These are phyloP conservation scores for Capniomyces stellatus DNA, from an alignment of 371 early-diverging fungal species.

Conservation along the genomic window DNA sequence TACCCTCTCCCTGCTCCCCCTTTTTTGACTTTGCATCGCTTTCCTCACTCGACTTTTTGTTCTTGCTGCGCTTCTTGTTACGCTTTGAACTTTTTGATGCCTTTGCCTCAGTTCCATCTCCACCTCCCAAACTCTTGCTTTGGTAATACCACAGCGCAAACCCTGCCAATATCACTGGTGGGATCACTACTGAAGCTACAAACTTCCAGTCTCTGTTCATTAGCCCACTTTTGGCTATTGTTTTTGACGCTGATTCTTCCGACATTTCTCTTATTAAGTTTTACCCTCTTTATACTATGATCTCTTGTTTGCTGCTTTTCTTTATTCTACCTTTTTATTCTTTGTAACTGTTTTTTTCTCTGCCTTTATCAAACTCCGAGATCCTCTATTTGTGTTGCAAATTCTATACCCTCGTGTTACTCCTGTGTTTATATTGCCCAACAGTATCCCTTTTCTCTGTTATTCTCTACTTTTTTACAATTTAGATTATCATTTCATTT, in stretches of 20 bases:
- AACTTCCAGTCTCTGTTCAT: constrained; percentile 38
- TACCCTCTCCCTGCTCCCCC: neutral
- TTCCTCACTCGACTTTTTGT: constrained; percentile 4
- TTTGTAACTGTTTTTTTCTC: no score
- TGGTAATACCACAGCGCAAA: constrained; percentile 47
- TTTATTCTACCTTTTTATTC: no score
- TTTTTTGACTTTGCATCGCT: neutral
- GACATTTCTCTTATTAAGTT: no score
- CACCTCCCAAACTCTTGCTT: constrained; percentile 10
- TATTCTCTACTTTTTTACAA: no score
- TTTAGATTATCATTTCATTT: no score
- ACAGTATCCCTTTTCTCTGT: no score
- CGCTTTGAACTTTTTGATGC: constrained; percentile 6
- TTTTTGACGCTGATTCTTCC: neutral
- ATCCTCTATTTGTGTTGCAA: no score
- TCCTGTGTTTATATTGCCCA: no score
- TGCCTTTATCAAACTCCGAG: no score
- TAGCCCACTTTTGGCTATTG: neutral
- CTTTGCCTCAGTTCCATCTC: constrained; percentile 10
- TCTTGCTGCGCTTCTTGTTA: constrained; percentile 15
- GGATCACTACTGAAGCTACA: constrained; percentile 41
- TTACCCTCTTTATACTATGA: no score
- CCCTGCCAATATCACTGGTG: constrained; percentile 41
- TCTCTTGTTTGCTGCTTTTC: no score
- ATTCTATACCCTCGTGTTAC: no score